phyloP scores from a whole-genome alignment of 306 rosid genomes.

The Benincasa hispida region DNA sequence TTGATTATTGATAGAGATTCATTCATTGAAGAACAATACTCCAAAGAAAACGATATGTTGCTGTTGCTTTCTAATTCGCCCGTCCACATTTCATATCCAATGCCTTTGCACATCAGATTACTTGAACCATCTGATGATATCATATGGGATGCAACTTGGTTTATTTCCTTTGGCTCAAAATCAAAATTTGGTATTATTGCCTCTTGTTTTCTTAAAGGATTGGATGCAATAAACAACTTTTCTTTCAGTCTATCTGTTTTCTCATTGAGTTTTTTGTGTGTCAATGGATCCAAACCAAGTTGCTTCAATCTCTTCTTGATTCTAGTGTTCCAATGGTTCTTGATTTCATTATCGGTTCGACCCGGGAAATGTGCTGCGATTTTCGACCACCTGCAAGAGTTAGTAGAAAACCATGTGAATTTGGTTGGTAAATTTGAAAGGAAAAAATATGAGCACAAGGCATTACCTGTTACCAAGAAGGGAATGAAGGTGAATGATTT shows the following conservation, averaged over 20 bases:
- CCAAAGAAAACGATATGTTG: constrained; percentile 37
- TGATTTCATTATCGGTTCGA: constrained; percentile 88
- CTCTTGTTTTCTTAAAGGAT: neutral
- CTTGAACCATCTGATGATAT: neutral
- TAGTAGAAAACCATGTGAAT: neutral
- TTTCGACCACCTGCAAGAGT: constrained; percentile 74
- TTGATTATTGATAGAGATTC: constrained; percentile 24
- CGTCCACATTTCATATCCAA: constrained; percentile 18
- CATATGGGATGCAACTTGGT: neutral
- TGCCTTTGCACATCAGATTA: neutral
- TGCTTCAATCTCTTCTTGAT: constrained; percentile 81
- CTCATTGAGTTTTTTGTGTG: constrained; percentile 29
- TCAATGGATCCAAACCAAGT: constrained; percentile 52
- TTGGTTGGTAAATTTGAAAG: neutral
- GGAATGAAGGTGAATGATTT: constrained; percentile 78
- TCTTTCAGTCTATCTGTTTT: constrained; percentile 12
- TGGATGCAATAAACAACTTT: neutral
- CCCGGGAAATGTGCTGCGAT: constrained; percentile 93
- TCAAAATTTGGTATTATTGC: neutral
- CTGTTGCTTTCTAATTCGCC: constrained; percentile 25
- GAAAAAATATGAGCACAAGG: neutral
- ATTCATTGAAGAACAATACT: constrained; percentile 35
- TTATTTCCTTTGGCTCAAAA: neutral
- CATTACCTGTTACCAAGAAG: constrained; percentile 83
- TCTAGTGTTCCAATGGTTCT: constrained; percentile 92